Evolutionary conservation across 441 rosid species (phyloP).

Genomic region (Bocquillonia castaneifolia): DNA sequence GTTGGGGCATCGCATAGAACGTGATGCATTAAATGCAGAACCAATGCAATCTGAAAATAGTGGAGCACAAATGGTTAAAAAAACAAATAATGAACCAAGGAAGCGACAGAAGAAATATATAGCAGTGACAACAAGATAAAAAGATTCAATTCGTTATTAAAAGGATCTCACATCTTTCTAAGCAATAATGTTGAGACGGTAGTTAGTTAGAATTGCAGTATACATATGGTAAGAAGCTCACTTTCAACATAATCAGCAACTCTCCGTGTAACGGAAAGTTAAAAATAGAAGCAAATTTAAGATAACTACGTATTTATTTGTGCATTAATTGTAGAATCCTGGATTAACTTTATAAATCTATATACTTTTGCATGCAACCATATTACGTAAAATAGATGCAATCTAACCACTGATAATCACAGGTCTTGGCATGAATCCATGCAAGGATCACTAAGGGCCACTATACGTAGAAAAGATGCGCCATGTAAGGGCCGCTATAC

Average conservation of each 20-base stretch:
- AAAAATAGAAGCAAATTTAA: neutral
- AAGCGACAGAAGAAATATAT: neutral
- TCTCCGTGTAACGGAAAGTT: neutral
- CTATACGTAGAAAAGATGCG: too few relatives aligned
- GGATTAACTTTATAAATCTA: neutral
- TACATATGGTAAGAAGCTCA: neutral
- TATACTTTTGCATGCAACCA: neutral
- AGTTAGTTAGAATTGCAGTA: neutral
- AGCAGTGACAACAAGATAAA: neutral
- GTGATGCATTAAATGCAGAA: constrained; percentile 9
- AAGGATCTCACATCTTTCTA: neutral
- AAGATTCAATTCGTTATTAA: neutral
- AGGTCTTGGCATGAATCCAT: neutral
- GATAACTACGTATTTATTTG: neutral
- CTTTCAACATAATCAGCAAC: neutral
- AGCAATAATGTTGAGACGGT: neutral
- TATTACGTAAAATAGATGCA: neutral
- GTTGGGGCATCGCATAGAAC: constrained; percentile 5
- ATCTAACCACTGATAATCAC: neutral
- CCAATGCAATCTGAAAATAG: constrained; percentile 12
- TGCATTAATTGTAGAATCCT: neutral
- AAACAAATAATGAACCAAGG: neutral
- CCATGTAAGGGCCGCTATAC: too few relatives aligned
- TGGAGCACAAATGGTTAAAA: neutral
- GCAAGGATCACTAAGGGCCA: too few relatives aligned